Evolutionary conservation across 2,329 filamentous ascomycete species (phyloP), one percentile per base, ranked within the genome.

Genomic region (Fusarium sp.): DNA sequence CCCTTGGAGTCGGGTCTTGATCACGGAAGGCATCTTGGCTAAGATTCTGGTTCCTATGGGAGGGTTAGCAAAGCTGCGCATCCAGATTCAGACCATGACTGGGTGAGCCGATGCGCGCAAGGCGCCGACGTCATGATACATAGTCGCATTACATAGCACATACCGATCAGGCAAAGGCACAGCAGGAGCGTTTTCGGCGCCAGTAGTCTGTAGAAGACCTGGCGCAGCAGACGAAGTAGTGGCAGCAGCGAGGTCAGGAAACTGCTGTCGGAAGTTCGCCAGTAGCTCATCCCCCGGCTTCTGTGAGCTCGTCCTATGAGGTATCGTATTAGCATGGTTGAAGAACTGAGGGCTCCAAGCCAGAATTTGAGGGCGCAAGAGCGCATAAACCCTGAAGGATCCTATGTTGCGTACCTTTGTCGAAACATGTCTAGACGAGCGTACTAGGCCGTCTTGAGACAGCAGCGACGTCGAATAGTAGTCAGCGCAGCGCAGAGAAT

Each of bases 261-360:
- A 97, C 72, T 89, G 90, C 75, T 93, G 89, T 79, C 92, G 92
- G 82, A 97, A 97, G 79, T 89, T 90, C 80, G 90, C 90, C 78
- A 96, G 90, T 77, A 97, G 86, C 75, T 94, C 93, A 77, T 94
- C 92, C 79, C 89, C 90, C 57, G 94, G 94, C 84, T 97, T 97
- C 80, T 94, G 92, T 57, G 92, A 90, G 79, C 88, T 93, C 76
- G 88, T 92, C 82, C 91, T 93, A 72, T 11, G 47, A 43, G 11
- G 44, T 43, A 23, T 29, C 38, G 35, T 57, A 54, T 62, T 56
- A 57, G 49, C 35, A 62, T 43, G 12, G 12, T 49, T 47, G 38
- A 31, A 44, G 26, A 57, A 31, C 12, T 5, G 46, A n/a, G 11
- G 16, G 26, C 21, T 38, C 21, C n/a, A 8, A 37, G 46, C 23